Evolutionary conservation across 1,284 basidiomycete species (phyloP).

Genomic region (Trichosporon coremiiforme): DNA sequence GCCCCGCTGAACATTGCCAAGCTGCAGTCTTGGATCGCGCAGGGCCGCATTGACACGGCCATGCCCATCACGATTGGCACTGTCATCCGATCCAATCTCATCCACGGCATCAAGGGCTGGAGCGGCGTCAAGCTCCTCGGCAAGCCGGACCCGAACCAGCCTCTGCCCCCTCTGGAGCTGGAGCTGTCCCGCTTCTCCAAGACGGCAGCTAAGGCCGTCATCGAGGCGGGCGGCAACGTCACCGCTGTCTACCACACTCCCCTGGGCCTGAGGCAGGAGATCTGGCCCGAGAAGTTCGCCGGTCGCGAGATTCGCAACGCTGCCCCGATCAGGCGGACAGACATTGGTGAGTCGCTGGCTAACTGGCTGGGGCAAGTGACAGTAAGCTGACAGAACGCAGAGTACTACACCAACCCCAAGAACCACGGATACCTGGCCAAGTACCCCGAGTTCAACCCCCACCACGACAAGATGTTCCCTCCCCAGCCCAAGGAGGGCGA

Average conservation of each 20-base stretch:
- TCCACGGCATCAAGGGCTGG: constrained; percentile 77
- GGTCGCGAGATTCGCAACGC: constrained; percentile 69
- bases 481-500: too few species aligned
- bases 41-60: constrained; percentile 74
- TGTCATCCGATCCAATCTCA: constrained; percentile 78
- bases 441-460: constrained; percentile 27
- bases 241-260: constrained; percentile 91
- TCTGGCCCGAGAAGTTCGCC: constrained; percentile 62
- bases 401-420: constrained; percentile 57
- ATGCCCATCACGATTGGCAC: constrained; percentile 87
- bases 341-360: constrained; percentile 68
- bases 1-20: constrained; percentile 84
- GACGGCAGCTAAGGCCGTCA: constrained; percentile 80
- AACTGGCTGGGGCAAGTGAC: too few species aligned
- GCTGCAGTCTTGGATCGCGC: constrained; percentile 87
- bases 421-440: constrained; percentile 55
- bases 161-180: constrained; percentile 71
- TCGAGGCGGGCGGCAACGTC: constrained; percentile 77
- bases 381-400: constrained; percentile 25
- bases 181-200: constrained; percentile 82
- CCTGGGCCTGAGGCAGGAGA: constrained; percentile 75
- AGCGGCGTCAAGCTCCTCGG: constrained; percentile 86
- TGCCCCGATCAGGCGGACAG: constrained; percentile 76
- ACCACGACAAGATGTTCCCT: constrained; percentile 11
- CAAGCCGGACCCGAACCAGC: constrained; percentile 61